phyloP scores from a whole-genome alignment of 345 rosid species.

The Ceriops tagal region DNA sequence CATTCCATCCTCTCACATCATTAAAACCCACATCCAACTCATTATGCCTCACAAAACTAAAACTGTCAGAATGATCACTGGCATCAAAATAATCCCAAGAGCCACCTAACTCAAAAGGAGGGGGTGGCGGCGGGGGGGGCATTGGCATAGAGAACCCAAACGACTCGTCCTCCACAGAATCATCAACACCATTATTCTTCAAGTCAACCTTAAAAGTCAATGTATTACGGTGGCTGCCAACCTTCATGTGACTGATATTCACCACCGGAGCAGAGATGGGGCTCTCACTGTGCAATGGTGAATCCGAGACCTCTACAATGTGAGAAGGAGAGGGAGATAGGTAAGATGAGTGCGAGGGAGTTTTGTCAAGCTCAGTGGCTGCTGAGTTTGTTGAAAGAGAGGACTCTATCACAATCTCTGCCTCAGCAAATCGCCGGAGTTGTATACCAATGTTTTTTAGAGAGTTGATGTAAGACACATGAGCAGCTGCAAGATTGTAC shows the following conservation, averaged over 20 bases:
- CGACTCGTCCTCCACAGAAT: slow-evolving; percentile 42
- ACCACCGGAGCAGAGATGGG: slow-evolving; percentile 29
- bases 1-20: slow-evolving; percentile 41
- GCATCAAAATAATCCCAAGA: slow-evolving; percentile 88
- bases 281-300: slow-evolving; percentile 54
- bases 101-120: slow-evolving; percentile 45
- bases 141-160: slow-evolving; percentile 34
- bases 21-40: slow-evolving; percentile 40
- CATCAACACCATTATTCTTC: slow-evolving; percentile 17
- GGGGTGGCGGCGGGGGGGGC: slow-evolving; percentile 51
- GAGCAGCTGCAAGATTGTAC: slow-evolving; percentile 82
- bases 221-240: slow-evolving; percentile 31
- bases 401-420: slow-evolving; percentile 55
- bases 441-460: slow-evolving; percentile 68
- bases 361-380: slow-evolving; percentile 69
- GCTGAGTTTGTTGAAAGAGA: slow-evolving; percentile 53
- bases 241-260: slow-evolving; percentile 53
- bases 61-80: slow-evolving; percentile 55
- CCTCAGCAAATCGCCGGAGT: slow-evolving; percentile 74
- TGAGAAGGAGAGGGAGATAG: slow-evolving; percentile 67
- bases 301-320: slow-evolving; percentile 47
- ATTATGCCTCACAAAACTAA: slow-evolving; percentile 46
- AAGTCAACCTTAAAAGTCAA: slow-evolving; percentile 59
- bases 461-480: slow-evolving; percentile 76
- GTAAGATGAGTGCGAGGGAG: slow-evolving; percentile 74